Evolutionary conservation across 768 basidiomycete genomes (phyloP).

Genomic region (Trametes cubensis): DNA sequence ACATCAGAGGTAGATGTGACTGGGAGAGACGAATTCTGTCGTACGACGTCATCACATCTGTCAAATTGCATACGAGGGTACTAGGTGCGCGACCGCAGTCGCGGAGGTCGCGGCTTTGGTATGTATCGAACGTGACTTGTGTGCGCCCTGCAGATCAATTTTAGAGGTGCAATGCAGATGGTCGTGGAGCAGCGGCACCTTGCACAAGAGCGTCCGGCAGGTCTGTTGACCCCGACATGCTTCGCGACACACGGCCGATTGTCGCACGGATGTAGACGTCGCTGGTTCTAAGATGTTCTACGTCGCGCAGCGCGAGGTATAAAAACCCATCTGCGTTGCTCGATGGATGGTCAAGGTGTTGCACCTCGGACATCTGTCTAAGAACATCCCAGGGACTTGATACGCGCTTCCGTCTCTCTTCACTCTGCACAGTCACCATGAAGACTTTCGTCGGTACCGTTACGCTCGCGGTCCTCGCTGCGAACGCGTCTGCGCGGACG

Average conservation of each 20-base stretch:
- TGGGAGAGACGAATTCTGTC: not conserved
- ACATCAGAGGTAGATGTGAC: not conserved
- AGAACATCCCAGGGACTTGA: not conserved
- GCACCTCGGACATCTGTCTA: not conserved
- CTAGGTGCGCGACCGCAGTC: not conserved
- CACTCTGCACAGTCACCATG: conserved; percentile 11
- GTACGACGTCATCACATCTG: conserved; percentile 2
- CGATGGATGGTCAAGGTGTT: not conserved
- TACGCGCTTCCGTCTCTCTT: too few relatives aligned
- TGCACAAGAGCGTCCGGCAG: not conserved
- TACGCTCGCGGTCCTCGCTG: conserved; percentile 15
- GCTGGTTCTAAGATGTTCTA: not conserved
- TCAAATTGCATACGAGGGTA: conserved; percentile 2
- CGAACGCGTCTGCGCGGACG: conserved; percentile 23
- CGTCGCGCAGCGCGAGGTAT: not conserved
- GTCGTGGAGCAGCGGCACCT: conserved; percentile 6
- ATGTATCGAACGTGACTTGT: not conserved
- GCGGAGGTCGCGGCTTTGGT: not conserved
- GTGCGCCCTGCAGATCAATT: not conserved
- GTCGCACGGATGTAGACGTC: not conserved
- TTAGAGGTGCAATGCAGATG: conserved; percentile 3
- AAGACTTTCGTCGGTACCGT: conserved; percentile 16
- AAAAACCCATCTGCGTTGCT: not conserved
- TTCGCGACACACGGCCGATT: not conserved
- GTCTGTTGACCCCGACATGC: not conserved